phyloP scores from a whole-genome alignment of 2,329 filamentous ascomycete species.

The Venturia oleaginea region DNA sequence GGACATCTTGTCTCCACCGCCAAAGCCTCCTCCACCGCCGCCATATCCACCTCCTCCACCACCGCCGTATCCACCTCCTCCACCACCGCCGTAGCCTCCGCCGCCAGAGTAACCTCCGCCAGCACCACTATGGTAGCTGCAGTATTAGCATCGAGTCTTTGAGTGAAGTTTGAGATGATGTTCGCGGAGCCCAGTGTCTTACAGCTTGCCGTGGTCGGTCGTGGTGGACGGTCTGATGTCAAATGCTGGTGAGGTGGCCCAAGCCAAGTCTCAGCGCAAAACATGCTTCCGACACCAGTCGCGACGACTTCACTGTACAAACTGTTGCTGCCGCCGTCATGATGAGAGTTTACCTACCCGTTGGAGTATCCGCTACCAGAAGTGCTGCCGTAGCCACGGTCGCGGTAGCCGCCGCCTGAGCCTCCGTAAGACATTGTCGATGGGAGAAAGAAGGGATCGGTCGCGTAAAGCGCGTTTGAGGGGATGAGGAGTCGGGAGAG shows the following conservation, averaged over 20 bases:
- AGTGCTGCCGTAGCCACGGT: constrained; percentile 37
- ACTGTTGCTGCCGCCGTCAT: constrained; percentile 29
- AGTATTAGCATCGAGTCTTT: constrained; percentile 7
- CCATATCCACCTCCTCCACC: constrained; percentile 21
- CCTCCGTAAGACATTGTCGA: constrained; percentile 59
- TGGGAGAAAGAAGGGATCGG: constrained; percentile 16
- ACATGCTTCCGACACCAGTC: constrained; percentile 13
- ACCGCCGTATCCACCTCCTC: constrained; percentile 24
- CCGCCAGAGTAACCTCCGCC: constrained; percentile 4
- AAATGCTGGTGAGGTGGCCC: neutral
- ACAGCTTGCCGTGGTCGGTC: neutral
- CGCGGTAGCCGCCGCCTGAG: constrained; percentile 35
- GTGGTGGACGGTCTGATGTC: neutral
- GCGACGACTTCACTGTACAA: constrained; percentile 17
- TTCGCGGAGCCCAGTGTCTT: neutral
- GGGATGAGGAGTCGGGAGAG: neutral
- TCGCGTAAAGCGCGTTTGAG: constrained; percentile 1
- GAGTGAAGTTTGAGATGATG: neutral
- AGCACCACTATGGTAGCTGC: constrained; percentile 2
- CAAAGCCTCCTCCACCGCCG: constrained; percentile 31
- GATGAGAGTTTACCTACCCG: constrained; percentile 35
- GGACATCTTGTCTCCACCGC: constrained; percentile 84
- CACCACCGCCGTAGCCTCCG: constrained; percentile 18
- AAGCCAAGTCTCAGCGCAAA: neutral
- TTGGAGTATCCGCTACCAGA: constrained; percentile 43